Evolutionary conservation across 2,329 filamentous ascomycete species (phyloP), one percentile per base, ranked within the genome.

Genomic region (Alternaria solani): DNA sequence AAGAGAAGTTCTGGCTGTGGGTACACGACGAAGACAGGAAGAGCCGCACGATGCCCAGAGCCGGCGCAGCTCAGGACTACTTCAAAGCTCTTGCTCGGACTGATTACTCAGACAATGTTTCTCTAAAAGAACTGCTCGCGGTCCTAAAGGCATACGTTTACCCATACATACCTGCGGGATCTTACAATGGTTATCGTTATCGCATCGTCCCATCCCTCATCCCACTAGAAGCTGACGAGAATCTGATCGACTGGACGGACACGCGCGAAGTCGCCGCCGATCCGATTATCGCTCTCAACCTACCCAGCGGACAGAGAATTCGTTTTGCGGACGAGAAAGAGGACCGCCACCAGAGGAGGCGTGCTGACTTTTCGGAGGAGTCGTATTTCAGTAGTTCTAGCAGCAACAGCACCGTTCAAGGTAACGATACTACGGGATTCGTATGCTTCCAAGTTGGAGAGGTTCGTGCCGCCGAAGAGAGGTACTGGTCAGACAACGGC

Each of bases 311-410:
- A 42, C 4, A 23, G 39, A 42, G 2, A 18, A 42, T 42, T 7
- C 3, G 2, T 3, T 16, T 2, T 20, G 8, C 20, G 20, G 20
- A 42, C 11, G 9, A 4, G 18, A 5, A 1, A 0, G 8, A 23
- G 38, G 38, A 41, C 1, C 38, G n/a, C 18, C 0, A 5, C 7
- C 16, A 1, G 11, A 42, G 20, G 20, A 12, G 12, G 39, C 39
- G 20, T 12, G 39, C 18, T 12, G 7, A 42, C 18, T 14, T n/a
- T 5, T 42, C 39, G 14, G 39, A 25, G 12, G 20, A 42, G 6
- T 42, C 39, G 11, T 14, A 25, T 23, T 42, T 5, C 23, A 43
- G 23, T 43, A 1, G 20, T 23, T 43, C 41, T 12, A 26, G 41
- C 23, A 26, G 1, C 41, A 16, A 26, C 23, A 43, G 41, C 41